Evolutionary conservation across 1,284 basidiomycete genomes (phyloP).

Genomic region (Pseudozyma sp.): DNA sequence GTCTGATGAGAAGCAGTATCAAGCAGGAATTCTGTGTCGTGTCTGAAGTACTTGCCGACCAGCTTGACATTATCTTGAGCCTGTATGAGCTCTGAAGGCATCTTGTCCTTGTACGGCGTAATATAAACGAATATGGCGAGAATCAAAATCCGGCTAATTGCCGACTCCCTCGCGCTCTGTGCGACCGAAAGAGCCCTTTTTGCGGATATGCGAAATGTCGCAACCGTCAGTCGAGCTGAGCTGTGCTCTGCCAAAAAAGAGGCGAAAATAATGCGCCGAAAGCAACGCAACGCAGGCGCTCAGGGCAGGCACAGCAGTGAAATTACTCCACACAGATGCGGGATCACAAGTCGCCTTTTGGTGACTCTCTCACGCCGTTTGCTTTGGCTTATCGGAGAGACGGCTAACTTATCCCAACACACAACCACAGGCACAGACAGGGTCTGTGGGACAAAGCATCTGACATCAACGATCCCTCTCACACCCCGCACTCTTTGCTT

Average conservation of each 20-base stretch:
- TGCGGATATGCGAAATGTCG: slow-evolving; percentile 25
- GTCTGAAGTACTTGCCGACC: too few relatives aligned
- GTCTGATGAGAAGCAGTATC: too few relatives aligned
- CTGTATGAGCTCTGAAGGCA: too few relatives aligned
- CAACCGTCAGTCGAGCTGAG: neutral
- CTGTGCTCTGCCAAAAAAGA: neutral
- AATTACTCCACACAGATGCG: slow-evolving; percentile 4
- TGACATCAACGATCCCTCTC: too few relatives aligned
- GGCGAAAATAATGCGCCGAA: too few relatives aligned
- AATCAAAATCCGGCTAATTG: too few relatives aligned
- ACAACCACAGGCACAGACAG: neutral
- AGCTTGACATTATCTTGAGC: too few relatives aligned
- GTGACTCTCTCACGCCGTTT: neutral
- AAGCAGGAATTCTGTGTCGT: too few relatives aligned
- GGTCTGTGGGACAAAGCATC: too few relatives aligned
- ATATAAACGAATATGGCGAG: too few relatives aligned
- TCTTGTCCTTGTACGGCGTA: too few relatives aligned
- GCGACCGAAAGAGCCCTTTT: neutral
- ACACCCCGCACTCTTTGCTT: too few relatives aligned
- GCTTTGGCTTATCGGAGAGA: slow-evolving; percentile 10
- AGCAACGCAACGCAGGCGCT: neutral
- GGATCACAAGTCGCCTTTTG: neutral
- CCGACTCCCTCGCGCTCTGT: neutral
- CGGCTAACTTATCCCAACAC: neutral
- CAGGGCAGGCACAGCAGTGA: neutral